A percentile compares a stretch with the other conserved stretches of the same genome.
Conservation (phyloP, 768 basidiomycete species). For the Calocera cornea region DNA sequence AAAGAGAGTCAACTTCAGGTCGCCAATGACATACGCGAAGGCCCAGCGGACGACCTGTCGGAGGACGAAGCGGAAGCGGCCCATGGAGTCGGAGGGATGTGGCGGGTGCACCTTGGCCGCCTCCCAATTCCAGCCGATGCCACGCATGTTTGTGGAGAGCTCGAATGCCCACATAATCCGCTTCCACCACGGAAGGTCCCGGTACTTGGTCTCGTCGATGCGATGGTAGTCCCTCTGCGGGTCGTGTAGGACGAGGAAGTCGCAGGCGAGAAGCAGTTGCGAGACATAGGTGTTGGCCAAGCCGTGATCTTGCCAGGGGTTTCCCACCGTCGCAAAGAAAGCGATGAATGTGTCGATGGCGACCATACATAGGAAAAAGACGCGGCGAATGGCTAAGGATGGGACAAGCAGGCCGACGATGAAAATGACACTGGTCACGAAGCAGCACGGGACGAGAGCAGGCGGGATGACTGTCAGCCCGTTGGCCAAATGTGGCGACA, state of each 20-base stretch:
- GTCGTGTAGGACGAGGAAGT: not conserved
- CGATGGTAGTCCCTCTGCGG: not conserved
- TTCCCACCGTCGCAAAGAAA: no score
- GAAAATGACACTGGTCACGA: no score
- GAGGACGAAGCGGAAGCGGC: not conserved
- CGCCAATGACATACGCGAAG: not conserved
- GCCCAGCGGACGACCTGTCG: not conserved
- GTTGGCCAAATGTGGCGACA: no score
- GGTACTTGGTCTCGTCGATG: not conserved
- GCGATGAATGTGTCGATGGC: no score
- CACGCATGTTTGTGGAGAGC: not conserved
- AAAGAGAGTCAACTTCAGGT: not conserved
- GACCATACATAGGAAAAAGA: no score
- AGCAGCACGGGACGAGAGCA: no score
- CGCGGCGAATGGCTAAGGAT: no score
- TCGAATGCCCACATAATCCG: not conserved
- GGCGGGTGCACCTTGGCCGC: not conserved
- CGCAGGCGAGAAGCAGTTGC: not conserved
- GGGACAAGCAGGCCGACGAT: no score
- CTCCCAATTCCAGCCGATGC: not conserved
- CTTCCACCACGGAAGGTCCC: not conserved
- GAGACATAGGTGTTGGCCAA: no score
- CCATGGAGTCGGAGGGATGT: not conserved
- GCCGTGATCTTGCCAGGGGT: no score
- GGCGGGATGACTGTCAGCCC: no score